These are phyloP conservation scores for Scheffersomyces parashehatae DNA, from an alignment of 1,139 yeast genomes.

Conservation along the genomic window DNA sequence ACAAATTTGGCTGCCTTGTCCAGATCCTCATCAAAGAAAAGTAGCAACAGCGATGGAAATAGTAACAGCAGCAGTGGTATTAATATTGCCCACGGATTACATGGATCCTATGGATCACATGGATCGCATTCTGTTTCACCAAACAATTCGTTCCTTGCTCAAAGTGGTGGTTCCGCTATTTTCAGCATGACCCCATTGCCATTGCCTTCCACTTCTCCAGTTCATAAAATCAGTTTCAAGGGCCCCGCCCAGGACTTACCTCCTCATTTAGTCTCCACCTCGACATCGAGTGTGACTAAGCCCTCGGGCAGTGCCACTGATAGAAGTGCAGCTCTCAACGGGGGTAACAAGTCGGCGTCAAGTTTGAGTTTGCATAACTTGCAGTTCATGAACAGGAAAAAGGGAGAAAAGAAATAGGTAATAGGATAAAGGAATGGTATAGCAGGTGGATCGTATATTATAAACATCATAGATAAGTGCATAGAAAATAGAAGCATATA, in stretches of 20 bases:
- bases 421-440: neutral
- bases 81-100: neutral
- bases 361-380: constrained; percentile 15
- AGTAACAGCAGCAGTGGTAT: constrained; percentile 5
- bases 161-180: neutral
- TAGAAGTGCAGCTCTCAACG: constrained; percentile 27
- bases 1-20: constrained; percentile 19
- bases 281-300: constrained; percentile 13
- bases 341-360: constrained; percentile 13
- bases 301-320: constrained; percentile 38
- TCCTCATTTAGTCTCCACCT: constrained; percentile 4
- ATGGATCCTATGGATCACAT: too few relatives aligned
- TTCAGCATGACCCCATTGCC: constrained; percentile 4
- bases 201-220: constrained; percentile 5
- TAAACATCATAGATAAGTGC: too few relatives aligned
- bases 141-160: constrained; percentile 1
- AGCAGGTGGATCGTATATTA: too few relatives aligned
- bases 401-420: constrained; percentile 7
- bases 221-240: constrained; percentile 1
- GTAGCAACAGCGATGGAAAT: constrained; percentile 3
- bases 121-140: constrained; percentile 1
- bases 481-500: neutral
- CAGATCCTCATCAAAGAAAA: constrained; percentile 12
- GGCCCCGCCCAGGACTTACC: constrained; percentile 10
- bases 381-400: constrained; percentile 16